Base-by-base conservation (phyloP, 345 rosid genomes). In the Rhodamnia rubescens region DNA sequence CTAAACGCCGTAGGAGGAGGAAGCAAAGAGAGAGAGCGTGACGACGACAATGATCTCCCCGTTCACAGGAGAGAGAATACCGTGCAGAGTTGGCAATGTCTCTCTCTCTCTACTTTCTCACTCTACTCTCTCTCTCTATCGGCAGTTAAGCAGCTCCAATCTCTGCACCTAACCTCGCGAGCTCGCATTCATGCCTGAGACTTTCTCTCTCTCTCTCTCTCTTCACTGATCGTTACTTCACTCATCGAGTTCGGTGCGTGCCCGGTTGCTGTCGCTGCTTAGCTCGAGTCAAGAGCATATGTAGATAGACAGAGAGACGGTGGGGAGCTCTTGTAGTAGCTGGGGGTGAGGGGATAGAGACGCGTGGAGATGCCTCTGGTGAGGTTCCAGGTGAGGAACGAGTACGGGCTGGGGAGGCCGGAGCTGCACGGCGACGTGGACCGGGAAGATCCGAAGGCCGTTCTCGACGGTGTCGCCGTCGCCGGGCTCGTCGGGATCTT, bases 401-500 rank as follows among this genome's bases (percentile, higher is more conserved):
- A 93, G 91, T 93, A 88, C 87, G 89, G 92, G 57, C 83, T 91
- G 74, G 95, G 92, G 59, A 92, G 91, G 74, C 91, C 95, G 16
- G 91, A 92, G 88, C 92, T 94, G 36, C 92, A 90, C 86, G 89
- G 56, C 82, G 89, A 90, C 82, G 95, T 90, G 20, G 88, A 92
- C 89, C 85, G 89, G 64, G 98, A 96, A 84, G 98, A 97, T 88
- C 98, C 99, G 24, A 94, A 94, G 50, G 93, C 91, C 42, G 88
- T 93, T 58, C 96, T 97, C 47, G 98, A 94, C 50, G 98, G 97
- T 22, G 93, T 93, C 83, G 91, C 98, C 8, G 97, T 95, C 51
- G 87, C 98, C 78, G 98, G 97, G 7, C 95, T 97, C 84, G 93
- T 95, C 80, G 99, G 98, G 90, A 91, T 97, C 97, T 94, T 97